Base-by-base conservation (phyloP, 352 stramenopile species). In the Phytophthora uliginosa region DNA sequence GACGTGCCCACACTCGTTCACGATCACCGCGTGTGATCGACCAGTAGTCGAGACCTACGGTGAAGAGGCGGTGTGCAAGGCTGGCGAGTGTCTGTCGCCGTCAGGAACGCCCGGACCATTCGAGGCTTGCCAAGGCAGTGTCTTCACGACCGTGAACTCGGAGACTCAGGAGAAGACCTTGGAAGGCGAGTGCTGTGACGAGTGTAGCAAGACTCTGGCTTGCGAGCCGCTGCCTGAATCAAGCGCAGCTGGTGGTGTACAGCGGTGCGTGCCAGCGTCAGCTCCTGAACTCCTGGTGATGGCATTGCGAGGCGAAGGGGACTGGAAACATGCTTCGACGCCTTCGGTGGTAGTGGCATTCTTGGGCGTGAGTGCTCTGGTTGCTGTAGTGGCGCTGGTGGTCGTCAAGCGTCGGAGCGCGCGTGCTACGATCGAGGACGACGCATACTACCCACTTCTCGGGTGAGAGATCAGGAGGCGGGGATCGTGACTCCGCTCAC, bases 11-110 rank as follows among this genome's bases (percentile, higher is more conserved):
- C 36, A 74, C 45, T 40, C 13, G 18, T 74, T 74, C 45, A 53
- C 54, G 18, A 52, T 74, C 12, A 66, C 52, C 7, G 67, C 61
- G 17, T 74, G 67, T 17, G 60, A 69, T 15, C n/a, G 18, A 2
- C 26, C 66, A 0, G 34, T 22, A 13, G 15, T 74, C 40, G 45
- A 74, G n/a, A 45, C 53, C 3, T 59, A 34, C 34, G 36, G 36
- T 12, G 4, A 28, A 9, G 60, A 70, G 15, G 53, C 50, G 0
- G 48, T 70, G 53, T 74, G 60, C 45, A 45, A 74, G 42, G 28
- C 31, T 26, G 61, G 48, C n/a, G 47, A 74, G 20, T 70, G 67
- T 54, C 7, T 40, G 31, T 59, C 54, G 3, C 45, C 61, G 10
- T 22, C 18, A 1, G 53, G 59, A 18, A 20, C 3, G 2, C 42